Conservation (phyloP, 805 yeast species). For the Dipodascus albidus region DNA sequence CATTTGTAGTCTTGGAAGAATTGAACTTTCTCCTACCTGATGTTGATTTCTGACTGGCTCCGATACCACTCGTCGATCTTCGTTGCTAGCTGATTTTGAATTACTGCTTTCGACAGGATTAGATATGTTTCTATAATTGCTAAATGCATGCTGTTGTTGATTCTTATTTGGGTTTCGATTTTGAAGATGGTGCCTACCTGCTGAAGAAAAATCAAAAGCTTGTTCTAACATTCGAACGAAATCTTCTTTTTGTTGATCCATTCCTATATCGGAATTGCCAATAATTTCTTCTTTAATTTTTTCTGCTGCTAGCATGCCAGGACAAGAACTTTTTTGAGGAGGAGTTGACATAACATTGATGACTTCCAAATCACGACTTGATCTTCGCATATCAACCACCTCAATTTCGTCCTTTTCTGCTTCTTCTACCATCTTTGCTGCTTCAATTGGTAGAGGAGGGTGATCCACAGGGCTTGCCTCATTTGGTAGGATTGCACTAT, state of each 20-base stretch:
- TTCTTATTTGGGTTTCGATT: not conserved
- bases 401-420: slow-evolving; percentile 1
- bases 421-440: slow-evolving; percentile 1
- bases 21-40: slow-evolving; percentile 3
- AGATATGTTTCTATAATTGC: slow-evolving; percentile 5
- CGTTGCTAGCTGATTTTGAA: not conserved
- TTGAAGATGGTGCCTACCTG: not conserved
- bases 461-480: slow-evolving; percentile 1
- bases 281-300: not conserved
- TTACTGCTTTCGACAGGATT: not conserved
- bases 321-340: not conserved
- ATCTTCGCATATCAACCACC: not conserved
- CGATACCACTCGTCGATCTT: slow-evolving; percentile 12
- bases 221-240: slow-evolving; percentile 7
- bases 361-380: not conserved
- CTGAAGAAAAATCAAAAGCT: slow-evolving; percentile 3
- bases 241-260: slow-evolving; percentile 4
- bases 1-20: slow-evolving; percentile 3
- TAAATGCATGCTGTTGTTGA: not conserved
- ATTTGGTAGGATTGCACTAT: slow-evolving; percentile 2
- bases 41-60: slow-evolving; percentile 7
- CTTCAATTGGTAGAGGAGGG: not conserved
- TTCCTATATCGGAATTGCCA: not conserved
- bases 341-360: not conserved
- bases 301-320: not conserved